Percentiles rank a stretch among this genome's conserved stretches.
Evolutionary conservation across 140 eudicot genomes (phyloP).

Genomic region (Cichorium intybus): DNA sequence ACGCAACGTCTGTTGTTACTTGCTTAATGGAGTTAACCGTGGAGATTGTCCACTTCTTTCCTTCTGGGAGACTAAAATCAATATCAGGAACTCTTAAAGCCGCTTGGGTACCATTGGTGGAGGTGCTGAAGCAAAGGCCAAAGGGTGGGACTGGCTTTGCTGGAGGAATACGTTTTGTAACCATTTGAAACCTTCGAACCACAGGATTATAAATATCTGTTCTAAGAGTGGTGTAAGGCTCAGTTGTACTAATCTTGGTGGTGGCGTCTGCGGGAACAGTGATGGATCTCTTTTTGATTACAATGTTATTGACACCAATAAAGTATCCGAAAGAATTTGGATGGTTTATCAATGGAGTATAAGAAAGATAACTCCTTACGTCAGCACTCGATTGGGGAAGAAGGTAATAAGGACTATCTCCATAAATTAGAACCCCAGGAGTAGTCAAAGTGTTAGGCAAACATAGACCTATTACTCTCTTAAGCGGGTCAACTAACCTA

Average conservation of each 20-base stretch:
- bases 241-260: constrained; percentile 17
- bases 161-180: background rate
- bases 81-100: constrained; percentile 10
- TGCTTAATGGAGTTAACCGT: constrained; percentile 10
- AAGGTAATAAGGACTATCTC: constrained; percentile 24
- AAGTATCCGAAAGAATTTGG: constrained; percentile 13
- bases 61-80: background rate
- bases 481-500: constrained; percentile 7
- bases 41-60: constrained; percentile 13
- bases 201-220: background rate
- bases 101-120: background rate
- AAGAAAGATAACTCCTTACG: constrained; percentile 20
- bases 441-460: constrained; percentile 19
- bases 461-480: constrained; percentile 22
- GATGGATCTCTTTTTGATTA: background rate
- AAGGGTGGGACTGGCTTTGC: constrained; percentile 11
- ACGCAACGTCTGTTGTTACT: constrained; percentile 1
- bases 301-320: background rate
- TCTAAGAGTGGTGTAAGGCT: constrained; percentile 16
- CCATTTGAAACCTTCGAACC: constrained; percentile 8
- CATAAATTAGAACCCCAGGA: constrained; percentile 26
- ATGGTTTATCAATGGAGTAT: constrained; percentile 14
- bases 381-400: constrained; percentile 17
- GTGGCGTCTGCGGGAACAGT: background rate
- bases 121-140: constrained; percentile 10